Base-by-base conservation (phyloP, 495 filamentous ascomycete species). In the Lasiosphaeriaceae sp. region DNA sequence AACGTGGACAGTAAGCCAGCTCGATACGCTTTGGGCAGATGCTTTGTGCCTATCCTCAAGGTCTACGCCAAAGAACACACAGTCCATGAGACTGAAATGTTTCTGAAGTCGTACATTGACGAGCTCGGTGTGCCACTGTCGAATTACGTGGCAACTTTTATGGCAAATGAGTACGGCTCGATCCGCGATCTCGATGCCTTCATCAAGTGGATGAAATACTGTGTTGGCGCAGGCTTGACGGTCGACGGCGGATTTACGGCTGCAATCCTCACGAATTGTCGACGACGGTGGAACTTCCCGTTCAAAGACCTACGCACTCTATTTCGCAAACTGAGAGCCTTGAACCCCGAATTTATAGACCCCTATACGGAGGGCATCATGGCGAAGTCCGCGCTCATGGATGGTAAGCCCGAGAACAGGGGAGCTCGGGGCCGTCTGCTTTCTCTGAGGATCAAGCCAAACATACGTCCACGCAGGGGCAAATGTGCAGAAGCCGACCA, bases 31-130 rank as follows among this genome's bases (percentile, higher is more conserved):
- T 70, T 68, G 34, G 63, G 64, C 24, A 37, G 57, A 19, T 66
- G 62, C 11, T 79, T 82, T 52, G 63, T 72, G 1, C 66, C 70
- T 6, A 63, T 81, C 22, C 65, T 81, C n/a, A 77, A 76, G 52
- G 46, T 68, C 9, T 81, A 70, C 57, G 62, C 69, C 21, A 57
- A 71, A 9, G 57, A 60, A 11, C 78, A 81, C 61, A 57, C 69
- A 26, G 62, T 70, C 23, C 43, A 50, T 7, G 74, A 81, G 54
- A 74, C 70, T 3, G 72, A 77, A 52, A 65, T 65, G 16, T 81
- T 80, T 35, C 44, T 77, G 43, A 66, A 57, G 24, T 48, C 43
- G 14, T 81, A 74, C 46, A 56, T 71, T 14, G 60, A 63, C 16
- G 53, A 65, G 14, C 55, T 74, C 5, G 58, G 62, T n/a, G 61